phyloP scores from a whole-genome alignment of 176 grass and related monocot genomes.

The Eragrostis curvula region DNA sequence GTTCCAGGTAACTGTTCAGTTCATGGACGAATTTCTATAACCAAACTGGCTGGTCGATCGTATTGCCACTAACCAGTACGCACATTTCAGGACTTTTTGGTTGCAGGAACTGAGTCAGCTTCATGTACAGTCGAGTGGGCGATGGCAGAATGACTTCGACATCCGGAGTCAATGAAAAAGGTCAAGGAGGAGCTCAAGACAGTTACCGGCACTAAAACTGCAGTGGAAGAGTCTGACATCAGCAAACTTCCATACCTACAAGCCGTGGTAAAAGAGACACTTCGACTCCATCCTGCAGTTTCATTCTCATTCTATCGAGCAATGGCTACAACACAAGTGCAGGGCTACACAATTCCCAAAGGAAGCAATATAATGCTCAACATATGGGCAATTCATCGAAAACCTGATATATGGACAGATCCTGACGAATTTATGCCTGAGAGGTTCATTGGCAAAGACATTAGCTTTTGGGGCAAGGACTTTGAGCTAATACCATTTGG shows the following conservation, averaged over 20 bases:
- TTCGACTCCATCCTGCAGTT: no score
- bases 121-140: slow-evolving; percentile 22
- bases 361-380: slow-evolving; percentile 41
- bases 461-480: slow-evolving; percentile 25
- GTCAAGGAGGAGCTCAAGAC: slow-evolving; percentile 11
- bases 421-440: slow-evolving; percentile 42
- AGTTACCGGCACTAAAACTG: slow-evolving; percentile 1
- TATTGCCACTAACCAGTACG: no score
- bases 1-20: no score
- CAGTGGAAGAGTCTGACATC: slow-evolving; percentile 43
- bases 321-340: slow-evolving; percentile 25
- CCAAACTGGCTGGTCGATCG: no score
- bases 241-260: slow-evolving; percentile 31
- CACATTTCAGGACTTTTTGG: slow-evolving; percentile 35
- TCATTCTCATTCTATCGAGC: not conserved
- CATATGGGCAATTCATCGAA: slow-evolving; percentile 43
- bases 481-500: slow-evolving; percentile 48
- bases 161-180: slow-evolving; percentile 20
- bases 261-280: no score
- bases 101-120: slow-evolving; percentile 16
- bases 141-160: not conserved
- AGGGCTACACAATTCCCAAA: slow-evolving; percentile 31
- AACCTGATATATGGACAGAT: slow-evolving; percentile 27
- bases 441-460: slow-evolving; percentile 41
- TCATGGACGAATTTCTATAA: no score